Percentiles rank a stretch among this genome's conserved stretches.
Conservation (phyloP, 257 asterid genomes). For the Solanum phureja region DNA sequence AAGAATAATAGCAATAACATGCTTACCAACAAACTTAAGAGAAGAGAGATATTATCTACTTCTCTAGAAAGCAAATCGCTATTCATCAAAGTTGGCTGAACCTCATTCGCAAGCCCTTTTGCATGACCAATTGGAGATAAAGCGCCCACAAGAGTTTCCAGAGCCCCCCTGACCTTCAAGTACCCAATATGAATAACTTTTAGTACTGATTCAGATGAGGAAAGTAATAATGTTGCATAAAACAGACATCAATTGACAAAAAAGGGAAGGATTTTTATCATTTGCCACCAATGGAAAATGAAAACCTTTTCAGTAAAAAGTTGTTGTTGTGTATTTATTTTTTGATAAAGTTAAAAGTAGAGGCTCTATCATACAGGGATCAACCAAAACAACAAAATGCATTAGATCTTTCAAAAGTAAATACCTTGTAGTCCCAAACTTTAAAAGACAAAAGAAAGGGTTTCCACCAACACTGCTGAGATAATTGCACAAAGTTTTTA, state of each 20-base stretch:
- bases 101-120: slow-evolving; percentile 52
- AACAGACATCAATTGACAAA: background rate
- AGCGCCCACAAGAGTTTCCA: slow-evolving; percentile 79
- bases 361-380: background rate
- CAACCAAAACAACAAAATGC: background rate
- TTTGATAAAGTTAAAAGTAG: background rate
- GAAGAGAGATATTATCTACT: slow-evolving; percentile 78
- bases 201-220: slow-evolving; percentile 1
- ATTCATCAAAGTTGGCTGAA: slow-evolving; percentile 82
- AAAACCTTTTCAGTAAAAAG: background rate
- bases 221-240: background rate
- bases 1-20: background rate
- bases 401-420: background rate
- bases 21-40: slow-evolving; percentile 84
- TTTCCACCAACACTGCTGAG: background rate
- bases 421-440: background rate
- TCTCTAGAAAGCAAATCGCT: slow-evolving; percentile 83
- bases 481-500: background rate
- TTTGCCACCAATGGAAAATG: background rate
- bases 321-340: background rate
- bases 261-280: background rate
- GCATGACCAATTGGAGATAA: slow-evolving; percentile 61
- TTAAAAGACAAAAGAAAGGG: background rate
- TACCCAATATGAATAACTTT: slow-evolving; percentile 8
- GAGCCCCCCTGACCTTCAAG: slow-evolving; percentile 79